Conservation (phyloP, 768 basidiomycete species). For the Naganishia vishniacii region DNA sequence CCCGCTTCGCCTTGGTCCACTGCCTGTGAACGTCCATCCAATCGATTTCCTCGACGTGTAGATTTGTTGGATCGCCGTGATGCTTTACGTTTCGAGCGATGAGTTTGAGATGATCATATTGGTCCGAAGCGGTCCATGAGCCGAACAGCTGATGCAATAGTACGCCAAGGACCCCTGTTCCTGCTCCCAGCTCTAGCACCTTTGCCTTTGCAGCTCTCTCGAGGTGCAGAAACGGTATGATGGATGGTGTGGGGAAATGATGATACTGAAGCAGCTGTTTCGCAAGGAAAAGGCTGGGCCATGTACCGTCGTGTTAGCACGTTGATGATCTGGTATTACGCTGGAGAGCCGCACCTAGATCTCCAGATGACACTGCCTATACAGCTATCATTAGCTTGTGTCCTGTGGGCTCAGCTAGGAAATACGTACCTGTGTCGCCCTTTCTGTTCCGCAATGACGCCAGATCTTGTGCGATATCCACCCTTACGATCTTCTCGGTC, state of each 20-base stretch:
- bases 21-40: conserved; percentile 34
- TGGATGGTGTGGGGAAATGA: conserved; percentile 25
- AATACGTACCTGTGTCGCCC: conserved; percentile 44
- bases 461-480: conserved; percentile 41
- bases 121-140: conserved; percentile 37
- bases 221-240: conserved; percentile 29
- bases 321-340: not conserved
- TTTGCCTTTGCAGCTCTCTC: conserved; percentile 8
- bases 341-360: conserved; percentile 30
- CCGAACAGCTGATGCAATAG: conserved; percentile 34
- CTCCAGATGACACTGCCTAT: conserved; percentile 46
- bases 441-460: conserved; percentile 38
- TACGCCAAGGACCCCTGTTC: conserved; percentile 42
- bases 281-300: conserved; percentile 36
- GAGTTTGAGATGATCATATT: conserved; percentile 42
- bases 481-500: conserved; percentile 22
- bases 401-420: not conserved
- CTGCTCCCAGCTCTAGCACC: conserved; percentile 44
- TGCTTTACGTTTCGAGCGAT: conserved; percentile 38
- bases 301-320: not conserved
- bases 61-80: conserved; percentile 25
- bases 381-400: not conserved
- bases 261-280: conserved; percentile 34
- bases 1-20: not conserved
- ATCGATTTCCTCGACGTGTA: conserved; percentile 42